phyloP scores from a whole-genome alignment of 805 yeast genomes.

The Metschnikowia aberdeeniae region DNA sequence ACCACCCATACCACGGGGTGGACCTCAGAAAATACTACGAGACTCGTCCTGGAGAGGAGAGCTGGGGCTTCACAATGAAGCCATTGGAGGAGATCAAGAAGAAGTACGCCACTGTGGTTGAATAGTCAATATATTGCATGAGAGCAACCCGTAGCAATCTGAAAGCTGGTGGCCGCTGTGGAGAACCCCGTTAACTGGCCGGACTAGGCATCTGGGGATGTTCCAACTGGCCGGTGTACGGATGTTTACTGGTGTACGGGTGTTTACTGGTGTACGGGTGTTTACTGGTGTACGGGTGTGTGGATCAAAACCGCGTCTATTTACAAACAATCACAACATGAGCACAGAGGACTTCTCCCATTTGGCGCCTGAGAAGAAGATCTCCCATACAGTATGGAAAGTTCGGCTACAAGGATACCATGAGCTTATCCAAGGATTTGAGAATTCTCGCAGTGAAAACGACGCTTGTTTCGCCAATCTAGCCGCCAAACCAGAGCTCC shows the following conservation, averaged over 20 bases:
- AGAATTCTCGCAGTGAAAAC: constrained; percentile 49
- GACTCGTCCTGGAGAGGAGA: constrained; percentile 55
- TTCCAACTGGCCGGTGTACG: not conserved
- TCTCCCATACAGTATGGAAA: constrained; percentile 62
- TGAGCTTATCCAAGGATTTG: constrained; percentile 52
- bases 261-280: not conserved
- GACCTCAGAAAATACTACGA: constrained; percentile 45
- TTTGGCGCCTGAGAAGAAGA: constrained; percentile 63
- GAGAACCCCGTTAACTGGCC: too few species aligned
- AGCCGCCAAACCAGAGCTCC: constrained; percentile 48
- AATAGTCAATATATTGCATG: constrained; percentile 10
- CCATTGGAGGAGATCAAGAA: constrained; percentile 47
- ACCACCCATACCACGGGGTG: constrained; percentile 81
- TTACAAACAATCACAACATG: constrained; percentile 10
- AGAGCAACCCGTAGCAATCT: not conserved
- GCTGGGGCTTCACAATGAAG: constrained; percentile 51
- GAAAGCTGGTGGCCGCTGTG: too few species aligned
- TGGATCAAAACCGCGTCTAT: constrained; percentile 5
- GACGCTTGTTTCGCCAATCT: constrained; percentile 53
- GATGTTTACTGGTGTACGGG: not conserved
- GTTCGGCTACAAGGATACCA: constrained; percentile 79
- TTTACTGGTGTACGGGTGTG: not conserved
- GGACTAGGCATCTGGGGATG: not conserved
- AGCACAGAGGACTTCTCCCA: constrained; percentile 53
- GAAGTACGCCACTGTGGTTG: constrained; percentile 19